A percentile compares a stretch with the other conserved stretches of the same genome.
Evolutionary conservation across 352 stramenopile genomes (phyloP).

Genomic region (Peronospora belbahrii): DNA sequence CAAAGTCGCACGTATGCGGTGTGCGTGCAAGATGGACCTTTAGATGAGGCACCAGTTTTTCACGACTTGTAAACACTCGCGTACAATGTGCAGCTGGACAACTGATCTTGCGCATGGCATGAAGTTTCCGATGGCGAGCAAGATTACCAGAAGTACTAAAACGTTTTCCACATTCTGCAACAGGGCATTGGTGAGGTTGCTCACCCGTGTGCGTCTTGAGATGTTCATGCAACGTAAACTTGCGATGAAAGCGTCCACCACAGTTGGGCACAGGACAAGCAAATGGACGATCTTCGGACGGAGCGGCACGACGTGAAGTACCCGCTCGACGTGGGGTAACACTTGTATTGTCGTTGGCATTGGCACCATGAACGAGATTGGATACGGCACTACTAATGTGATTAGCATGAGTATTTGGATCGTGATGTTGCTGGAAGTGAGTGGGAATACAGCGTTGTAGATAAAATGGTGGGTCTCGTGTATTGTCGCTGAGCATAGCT

Average conservation of each 20-base stretch:
- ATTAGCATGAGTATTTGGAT: slow-evolving; percentile 19
- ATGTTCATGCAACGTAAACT: slow-evolving; percentile 72
- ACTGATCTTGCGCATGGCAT: slow-evolving; percentile 35
- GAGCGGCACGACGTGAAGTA: slow-evolving; percentile 24
- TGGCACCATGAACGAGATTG: slow-evolving; percentile 22
- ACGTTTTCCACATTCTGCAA: slow-evolving; percentile 46
- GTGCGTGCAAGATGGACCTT: slow-evolving; percentile 44
- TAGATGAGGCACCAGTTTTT: slow-evolving; percentile 43
- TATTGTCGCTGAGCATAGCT: slow-evolving; percentile 28
- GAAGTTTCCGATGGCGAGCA: slow-evolving; percentile 41
- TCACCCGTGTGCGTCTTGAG: slow-evolving; percentile 82
- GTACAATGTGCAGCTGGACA: slow-evolving; percentile 38
- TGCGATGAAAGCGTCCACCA: slow-evolving; percentile 58
- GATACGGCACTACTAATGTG: slow-evolving; percentile 20
- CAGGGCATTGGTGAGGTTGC: slow-evolving; percentile 58
- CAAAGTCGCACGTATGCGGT: slow-evolving; percentile 43
- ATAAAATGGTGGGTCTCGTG: slow-evolving; percentile 28
- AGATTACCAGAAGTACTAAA: slow-evolving; percentile 60
- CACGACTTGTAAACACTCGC: slow-evolving; percentile 35
- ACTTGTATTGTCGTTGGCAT: slow-evolving; percentile 8
- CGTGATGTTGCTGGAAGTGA: slow-evolving; percentile 9
- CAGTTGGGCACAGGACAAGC: slow-evolving; percentile 33
- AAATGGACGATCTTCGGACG: slow-evolving; percentile 28
- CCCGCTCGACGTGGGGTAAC: slow-evolving; percentile 2
- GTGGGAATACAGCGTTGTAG: slow-evolving; percentile 20